Conservation (phyloP, 345 rosid genomes). For the Zanthoxylum bungeanum region DNA sequence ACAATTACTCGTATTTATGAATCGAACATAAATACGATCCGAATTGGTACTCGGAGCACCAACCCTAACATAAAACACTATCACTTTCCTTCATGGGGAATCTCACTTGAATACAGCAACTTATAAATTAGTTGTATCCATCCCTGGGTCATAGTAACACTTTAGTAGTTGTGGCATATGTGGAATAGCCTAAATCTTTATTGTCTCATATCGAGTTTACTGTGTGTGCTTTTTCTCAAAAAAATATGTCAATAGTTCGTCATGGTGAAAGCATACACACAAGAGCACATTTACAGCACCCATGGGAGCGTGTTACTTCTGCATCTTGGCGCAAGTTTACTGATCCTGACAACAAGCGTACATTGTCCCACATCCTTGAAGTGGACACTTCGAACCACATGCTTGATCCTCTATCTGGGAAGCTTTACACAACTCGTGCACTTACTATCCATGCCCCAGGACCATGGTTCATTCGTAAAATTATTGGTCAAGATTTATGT, state of each 20-base stretch:
- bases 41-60: too few relatives aligned
- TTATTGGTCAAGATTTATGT: slow-evolving; percentile 90
- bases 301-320: slow-evolving; percentile 96
- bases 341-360: slow-evolving; percentile 88
- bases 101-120: too few relatives aligned
- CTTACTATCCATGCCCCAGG: slow-evolving; percentile 88
- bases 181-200: neutral
- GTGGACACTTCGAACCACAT: slow-evolving; percentile 77
- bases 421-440: slow-evolving; percentile 84
- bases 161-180: neutral
- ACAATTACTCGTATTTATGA: too few relatives aligned
- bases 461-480: slow-evolving; percentile 83
- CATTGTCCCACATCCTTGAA: slow-evolving; percentile 73
- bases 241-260: neutral
- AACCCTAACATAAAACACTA: too few relatives aligned
- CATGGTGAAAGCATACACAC: slow-evolving; percentile 79
- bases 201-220: neutral
- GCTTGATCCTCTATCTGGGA: slow-evolving; percentile 64
- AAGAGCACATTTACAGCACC: slow-evolving; percentile 95
- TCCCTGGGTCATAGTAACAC: too few relatives aligned
- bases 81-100: too few relatives aligned
- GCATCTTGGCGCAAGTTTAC: slow-evolving; percentile 98
- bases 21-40: too few relatives aligned
- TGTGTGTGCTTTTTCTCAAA: slow-evolving; percentile 9
- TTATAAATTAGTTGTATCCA: too few relatives aligned